These are phyloP conservation scores for Cyberlindnera americana DNA, from an alignment of 805 yeast species.

Conservation along the genomic window DNA sequence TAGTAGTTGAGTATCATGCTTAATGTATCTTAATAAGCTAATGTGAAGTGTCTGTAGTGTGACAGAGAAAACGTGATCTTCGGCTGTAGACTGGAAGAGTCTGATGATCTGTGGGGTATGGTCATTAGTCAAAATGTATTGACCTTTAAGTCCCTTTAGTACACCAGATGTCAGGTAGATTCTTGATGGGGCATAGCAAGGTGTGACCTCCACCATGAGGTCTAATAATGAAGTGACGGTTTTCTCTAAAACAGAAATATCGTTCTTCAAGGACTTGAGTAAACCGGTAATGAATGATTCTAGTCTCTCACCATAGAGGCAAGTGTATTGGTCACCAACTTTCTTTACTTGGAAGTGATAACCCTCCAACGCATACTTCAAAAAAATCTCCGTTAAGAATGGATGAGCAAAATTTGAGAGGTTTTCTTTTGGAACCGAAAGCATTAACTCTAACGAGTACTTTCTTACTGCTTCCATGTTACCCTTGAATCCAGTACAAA, in stretches of 20 bases:
- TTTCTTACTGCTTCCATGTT: conserved; percentile 75
- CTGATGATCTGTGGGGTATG: conserved; percentile 32
- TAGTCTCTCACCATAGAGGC: conserved; percentile 58
- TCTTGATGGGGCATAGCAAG: conserved; percentile 68
- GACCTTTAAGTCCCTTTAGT: conserved; percentile 42
- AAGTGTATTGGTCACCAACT: conserved; percentile 32
- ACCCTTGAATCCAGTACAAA: conserved; percentile 73
- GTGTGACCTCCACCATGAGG: conserved; percentile 44
- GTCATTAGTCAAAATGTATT: conserved; percentile 19
- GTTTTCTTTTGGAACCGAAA: conserved; percentile 45
- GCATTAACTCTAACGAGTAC: conserved; percentile 52
- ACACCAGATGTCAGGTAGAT: conserved; percentile 58
- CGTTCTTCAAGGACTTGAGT: conserved; percentile 31
- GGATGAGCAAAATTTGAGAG: conserved; percentile 44
- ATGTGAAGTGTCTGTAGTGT: conserved; percentile 51
- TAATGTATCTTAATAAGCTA: conserved; percentile 39
- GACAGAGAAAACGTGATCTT: conserved; percentile 51
- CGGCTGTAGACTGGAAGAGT: conserved; percentile 38
- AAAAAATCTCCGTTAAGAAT: conserved; percentile 40
- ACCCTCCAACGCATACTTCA: conserved; percentile 64
- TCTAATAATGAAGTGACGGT: conserved; percentile 35
- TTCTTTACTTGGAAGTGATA: conserved; percentile 49
- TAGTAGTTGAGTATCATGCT: conserved; percentile 26
- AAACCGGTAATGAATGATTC: conserved; percentile 39
- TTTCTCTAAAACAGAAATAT: conserved; percentile 28